Evolutionary conservation across 2,329 filamentous ascomycete genomes (phyloP).

Genomic region (Penicillium verrucosum): DNA sequence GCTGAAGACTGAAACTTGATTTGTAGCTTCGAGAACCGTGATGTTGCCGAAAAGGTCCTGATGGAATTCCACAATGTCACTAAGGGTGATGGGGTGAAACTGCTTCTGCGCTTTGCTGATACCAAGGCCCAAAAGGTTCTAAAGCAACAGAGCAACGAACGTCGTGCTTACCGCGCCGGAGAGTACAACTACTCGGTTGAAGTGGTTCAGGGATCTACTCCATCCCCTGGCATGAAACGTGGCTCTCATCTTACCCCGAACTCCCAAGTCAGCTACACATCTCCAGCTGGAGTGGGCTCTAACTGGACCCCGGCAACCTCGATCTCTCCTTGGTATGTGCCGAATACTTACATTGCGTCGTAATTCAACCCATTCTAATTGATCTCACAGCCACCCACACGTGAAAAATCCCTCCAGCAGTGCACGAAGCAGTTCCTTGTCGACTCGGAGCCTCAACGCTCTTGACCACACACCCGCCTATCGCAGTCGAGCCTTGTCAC

Average conservation of each 20-base stretch:
- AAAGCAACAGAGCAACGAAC: slow-evolving; percentile 92
- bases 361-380: slow-evolving; percentile 26
- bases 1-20: slow-evolving; percentile 11
- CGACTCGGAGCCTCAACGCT: slow-evolving; percentile 37
- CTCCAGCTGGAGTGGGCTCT: slow-evolving; percentile 41
- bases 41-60: slow-evolving; percentile 88
- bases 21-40: slow-evolving; percentile 78
- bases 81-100: slow-evolving; percentile 74
- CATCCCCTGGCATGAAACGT: slow-evolving; percentile 44
- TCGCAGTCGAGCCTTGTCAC: slow-evolving; percentile 28
- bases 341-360: neutral
- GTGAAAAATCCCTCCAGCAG: slow-evolving; percentile 38
- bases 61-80: slow-evolving; percentile 77
- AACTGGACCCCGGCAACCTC: slow-evolving; percentile 49
- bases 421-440: slow-evolving; percentile 38
- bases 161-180: slow-evolving; percentile 90
- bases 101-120: slow-evolving; percentile 95
- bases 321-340: slow-evolving; percentile 48
- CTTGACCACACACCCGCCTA: slow-evolving; percentile 41
- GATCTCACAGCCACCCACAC: slow-evolving; percentile 34
- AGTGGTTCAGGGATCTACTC: slow-evolving; percentile 44
- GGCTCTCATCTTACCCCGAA: slow-evolving; percentile 42
- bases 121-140: slow-evolving; percentile 95
- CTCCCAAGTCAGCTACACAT: slow-evolving; percentile 44
- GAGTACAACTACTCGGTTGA: slow-evolving; percentile 71